Base-by-base conservation (phyloP, 306 rosid species). In the Arachis hypogaea region DNA sequence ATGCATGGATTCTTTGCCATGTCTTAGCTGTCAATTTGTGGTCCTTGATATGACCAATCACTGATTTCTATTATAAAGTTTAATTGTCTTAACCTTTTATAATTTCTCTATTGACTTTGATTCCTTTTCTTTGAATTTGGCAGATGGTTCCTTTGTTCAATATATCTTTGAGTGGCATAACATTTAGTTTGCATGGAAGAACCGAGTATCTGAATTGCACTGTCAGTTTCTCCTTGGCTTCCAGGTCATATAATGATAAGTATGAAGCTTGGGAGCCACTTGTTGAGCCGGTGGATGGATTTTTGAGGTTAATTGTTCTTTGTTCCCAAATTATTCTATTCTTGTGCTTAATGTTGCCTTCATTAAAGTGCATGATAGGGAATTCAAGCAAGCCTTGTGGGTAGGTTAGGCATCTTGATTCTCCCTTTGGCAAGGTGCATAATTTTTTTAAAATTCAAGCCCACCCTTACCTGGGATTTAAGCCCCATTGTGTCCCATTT, bases 111-210 rank as follows among this genome's bases (percentile, higher is more conserved):
- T 44, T 78, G 70, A 80, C 18, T 76, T 44, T 78, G 70, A 80
- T 12, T 76, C 5, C 28, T 63, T 65, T 51, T 82, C 62, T 73
- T 49, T 63, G 54, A 36, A 80, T 58, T 73, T 62, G 69, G 68
- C 96, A 94, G 99, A 94, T 89, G 99, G 99, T 94, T 85, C 99
- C 99, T 47, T 81, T 94, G 92, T 94, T 90, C 86, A 94, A 94
- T 85, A 70, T 89, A 65, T 94, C 97, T 64, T 76, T 88, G 68
- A 84, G 82, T 81, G 97, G 95, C 74, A 75, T 94, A 69, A 84
- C 87, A 69, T 87, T 86, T 77, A 83, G 85, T 55, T 80, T 89
- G 59, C 97, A 88, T 67, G 96, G 95, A 86, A 85, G 95, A 81
- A 84, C 82, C 28, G 92, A 86, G 74, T 87, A 85, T 74, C 45